A percentile compares a stretch with the other conserved stretches of the same genome.
phyloP scores from a whole-genome alignment of 768 basidiomycete species.

The Lanmaoa pseudosensibilis region DNA sequence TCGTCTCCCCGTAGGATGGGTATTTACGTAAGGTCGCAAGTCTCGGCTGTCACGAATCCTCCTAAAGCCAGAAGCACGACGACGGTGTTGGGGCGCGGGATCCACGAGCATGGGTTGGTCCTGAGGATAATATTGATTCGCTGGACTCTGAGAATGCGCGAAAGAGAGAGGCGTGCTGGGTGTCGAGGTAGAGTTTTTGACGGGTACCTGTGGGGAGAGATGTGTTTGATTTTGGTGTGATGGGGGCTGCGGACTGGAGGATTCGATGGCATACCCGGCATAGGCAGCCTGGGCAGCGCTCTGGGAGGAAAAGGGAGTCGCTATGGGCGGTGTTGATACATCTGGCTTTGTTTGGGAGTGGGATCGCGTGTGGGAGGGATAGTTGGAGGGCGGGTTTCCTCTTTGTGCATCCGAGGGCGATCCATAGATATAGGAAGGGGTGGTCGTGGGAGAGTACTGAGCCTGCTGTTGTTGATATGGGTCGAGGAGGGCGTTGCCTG shows the following conservation, averaged over 20 bases:
- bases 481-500: constrained; percentile 58
- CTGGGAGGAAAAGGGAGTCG: constrained; percentile 60
- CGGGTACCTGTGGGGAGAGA: constrained; percentile 47
- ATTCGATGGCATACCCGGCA: constrained; percentile 60
- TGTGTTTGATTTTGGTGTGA: constrained; percentile 50
- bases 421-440: constrained; percentile 47
- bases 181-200: constrained; percentile 60
- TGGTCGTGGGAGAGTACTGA: constrained; percentile 56
- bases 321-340: constrained; percentile 44
- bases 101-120: constrained; percentile 79
- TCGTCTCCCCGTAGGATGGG: constrained; percentile 62
- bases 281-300: constrained; percentile 43
- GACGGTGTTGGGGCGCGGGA: constrained; percentile 50
- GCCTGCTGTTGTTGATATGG: constrained; percentile 73
- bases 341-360: constrained; percentile 60
- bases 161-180: constrained; percentile 75
- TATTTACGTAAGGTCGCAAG: constrained; percentile 71
- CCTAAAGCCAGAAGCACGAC: constrained; percentile 75
- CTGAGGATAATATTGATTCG: constrained; percentile 57
- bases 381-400: constrained; percentile 41
- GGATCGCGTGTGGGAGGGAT: constrained; percentile 56
- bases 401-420: constrained; percentile 39
- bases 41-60: constrained; percentile 76
- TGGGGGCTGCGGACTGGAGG: constrained; percentile 60
- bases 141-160: constrained; percentile 51